Evolutionary conservation across 163 green algal species (phyloP), one percentile per base, ranked within the genome.

Genomic region (Scenedesmus sp.): DNA sequence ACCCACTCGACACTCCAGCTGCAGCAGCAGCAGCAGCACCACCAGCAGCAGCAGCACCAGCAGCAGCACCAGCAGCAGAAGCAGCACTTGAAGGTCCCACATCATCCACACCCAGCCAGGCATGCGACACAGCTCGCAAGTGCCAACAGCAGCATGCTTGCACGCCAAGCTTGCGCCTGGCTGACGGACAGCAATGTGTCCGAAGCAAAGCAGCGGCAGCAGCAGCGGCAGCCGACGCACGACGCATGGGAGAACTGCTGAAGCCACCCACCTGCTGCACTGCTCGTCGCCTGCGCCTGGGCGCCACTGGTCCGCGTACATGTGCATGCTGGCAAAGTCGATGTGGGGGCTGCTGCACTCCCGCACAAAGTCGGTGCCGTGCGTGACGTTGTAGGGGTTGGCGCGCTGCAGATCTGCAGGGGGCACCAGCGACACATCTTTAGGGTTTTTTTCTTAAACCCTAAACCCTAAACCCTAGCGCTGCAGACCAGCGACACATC

Each of bases 261-360:
- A 53, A 53, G 5, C 13, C 3, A 2, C 80, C 43, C 68, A 89
- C 42, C 24, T 70, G 51, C 33, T 51, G 37, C 84, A 70, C 56
- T 59, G 13, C 42, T 84, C 13, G 61, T 79, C 59, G n/a, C 61
- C 37, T 4, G 10, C 2, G 2, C 35, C 61, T 2, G 26, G 43
- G 61, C 65, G 79, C 88, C 81, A 89, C 88, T 83, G 88, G 70
- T 88, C 61, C 0, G 80, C 65, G 37, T 88, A 92, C 80, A 92
- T 68, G 81, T 92, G 88, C 0, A 92, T 88, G 80, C 59, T 76
- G 26, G 61, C 80, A 92, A 92, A 92, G 81, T 92, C 88, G 20
- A 92, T 43, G 65, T 83, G 43, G 20, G 88, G 88, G 53, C 68
- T 81, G 42, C 7, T 65, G 81, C n/a, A 89, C 56, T 88, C 81